Conservation (phyloP, 352 stramenopile genomes). For the Thraustotheca clavata region DNA sequence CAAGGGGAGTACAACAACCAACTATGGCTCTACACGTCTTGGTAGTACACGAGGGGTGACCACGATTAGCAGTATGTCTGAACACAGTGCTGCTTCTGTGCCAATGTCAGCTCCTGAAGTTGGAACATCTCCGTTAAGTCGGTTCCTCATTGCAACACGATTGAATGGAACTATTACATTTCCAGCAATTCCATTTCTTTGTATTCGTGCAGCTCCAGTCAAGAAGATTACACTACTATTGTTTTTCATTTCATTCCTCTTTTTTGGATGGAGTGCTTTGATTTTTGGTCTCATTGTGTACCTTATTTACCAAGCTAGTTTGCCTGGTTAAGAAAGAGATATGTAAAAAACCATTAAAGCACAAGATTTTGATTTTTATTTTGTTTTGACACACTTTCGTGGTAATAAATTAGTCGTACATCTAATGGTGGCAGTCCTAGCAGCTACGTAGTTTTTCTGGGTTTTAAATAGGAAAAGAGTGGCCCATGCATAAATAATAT, state of each 20-base stretch:
- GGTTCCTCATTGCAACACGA: constrained; percentile 39
- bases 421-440: background rate
- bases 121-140: constrained; percentile 2
- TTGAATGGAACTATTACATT: constrained; percentile 56
- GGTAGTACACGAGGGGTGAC: constrained; percentile 27
- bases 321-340: too few species aligned
- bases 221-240: constrained; percentile 66
- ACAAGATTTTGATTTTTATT: background rate
- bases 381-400: background rate
- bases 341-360: background rate
- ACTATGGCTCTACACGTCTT: constrained; percentile 8
- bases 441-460: background rate
- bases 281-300: constrained; percentile 50
- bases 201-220: constrained; percentile 39
- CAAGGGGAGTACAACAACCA: background rate
- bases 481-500: constrained; percentile 9
- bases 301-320: constrained; percentile 11
- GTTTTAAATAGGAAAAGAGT: background rate
- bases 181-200: constrained; percentile 38
- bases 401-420: background rate
- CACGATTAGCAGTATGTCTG: constrained; percentile 15
- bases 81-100: constrained; percentile 7
- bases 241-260: constrained; percentile 35
- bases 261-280: constrained; percentile 71
- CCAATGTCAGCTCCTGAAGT: too few species aligned